These are phyloP conservation scores for Orbilia blumenaviensis DNA, from an alignment of 2,329 filamentous ascomycete genomes.

Conservation along the genomic window DNA sequence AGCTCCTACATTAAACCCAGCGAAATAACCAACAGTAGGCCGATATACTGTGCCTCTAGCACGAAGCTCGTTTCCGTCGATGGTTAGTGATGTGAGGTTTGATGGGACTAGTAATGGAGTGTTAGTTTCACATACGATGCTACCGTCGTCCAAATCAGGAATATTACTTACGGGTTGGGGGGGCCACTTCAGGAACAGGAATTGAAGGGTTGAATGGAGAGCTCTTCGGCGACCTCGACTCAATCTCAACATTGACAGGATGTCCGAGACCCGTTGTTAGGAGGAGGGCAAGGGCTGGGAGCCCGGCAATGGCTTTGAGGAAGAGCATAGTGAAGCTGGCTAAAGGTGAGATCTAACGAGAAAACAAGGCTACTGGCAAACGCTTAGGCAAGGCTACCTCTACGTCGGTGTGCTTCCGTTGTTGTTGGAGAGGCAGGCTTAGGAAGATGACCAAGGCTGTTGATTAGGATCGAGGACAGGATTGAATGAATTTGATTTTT, in stretches of 20 bases:
- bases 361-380: background rate
- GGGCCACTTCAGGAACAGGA: conserved; percentile 31
- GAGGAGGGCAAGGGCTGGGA: background rate
- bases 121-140: background rate
- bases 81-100: background rate
- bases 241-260: conserved; percentile 29
- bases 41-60: conserved; percentile 45
- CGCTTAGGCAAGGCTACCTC: too few species aligned
- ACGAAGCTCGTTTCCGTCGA: conserved; percentile 16
- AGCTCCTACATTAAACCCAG: conserved; percentile 57
- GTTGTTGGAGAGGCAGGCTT: too few species aligned
- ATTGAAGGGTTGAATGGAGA: conserved; percentile 43
- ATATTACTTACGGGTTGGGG: conserved; percentile 29
- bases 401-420: too few species aligned
- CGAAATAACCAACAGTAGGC: conserved; percentile 53
- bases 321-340: background rate
- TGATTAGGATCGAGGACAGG: background rate
- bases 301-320: background rate
- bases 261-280: background rate
- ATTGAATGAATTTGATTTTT: background rate
- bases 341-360: background rate
- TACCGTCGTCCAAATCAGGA: background rate
- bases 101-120: background rate
- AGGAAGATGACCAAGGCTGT: too few species aligned
- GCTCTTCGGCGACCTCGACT: conserved; percentile 14